Percentiles rank a stretch among this genome's conserved stretches.
These are phyloP conservation scores for Globisporangium spiculum DNA, from an alignment of 352 stramenopile genomes.

Conservation along the genomic window DNA sequence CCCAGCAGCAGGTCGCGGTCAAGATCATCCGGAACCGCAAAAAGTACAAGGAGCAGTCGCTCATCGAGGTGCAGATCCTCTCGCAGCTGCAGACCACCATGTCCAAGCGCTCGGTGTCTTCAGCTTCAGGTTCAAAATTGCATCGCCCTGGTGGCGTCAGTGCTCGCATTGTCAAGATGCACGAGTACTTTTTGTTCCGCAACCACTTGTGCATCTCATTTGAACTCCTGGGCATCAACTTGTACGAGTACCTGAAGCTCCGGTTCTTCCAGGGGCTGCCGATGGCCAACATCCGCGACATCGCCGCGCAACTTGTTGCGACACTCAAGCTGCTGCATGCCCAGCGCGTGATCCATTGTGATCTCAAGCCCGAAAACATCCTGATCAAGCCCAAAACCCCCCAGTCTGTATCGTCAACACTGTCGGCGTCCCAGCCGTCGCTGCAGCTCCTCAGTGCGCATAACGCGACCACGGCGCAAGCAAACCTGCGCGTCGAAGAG, in stretches of 20 bases:
- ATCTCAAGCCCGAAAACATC: conserved; percentile 98
- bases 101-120: not conserved
- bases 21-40: conserved; percentile 99
- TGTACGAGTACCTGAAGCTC: conserved; percentile 96
- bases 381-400: conserved; percentile 46
- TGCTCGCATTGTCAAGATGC: conserved; percentile 85
- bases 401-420: conserved; percentile 19
- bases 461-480: conserved; percentile 76
- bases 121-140: not conserved
- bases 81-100: conserved; percentile 50
- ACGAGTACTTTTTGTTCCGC: conserved; percentile 92
- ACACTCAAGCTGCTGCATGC: conserved; percentile 75
- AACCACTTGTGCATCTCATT: conserved; percentile 97
- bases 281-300: conserved; percentile 81
- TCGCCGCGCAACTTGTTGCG: conserved; percentile 88
- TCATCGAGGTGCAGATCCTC: conserved; percentile 95
- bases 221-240: conserved; percentile 93
- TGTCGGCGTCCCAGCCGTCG: not conserved
- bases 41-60: conserved; percentile 94
- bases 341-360: conserved; percentile 94
- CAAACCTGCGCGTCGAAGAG: conserved; percentile 17
- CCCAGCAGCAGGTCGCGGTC: conserved; percentile 88
- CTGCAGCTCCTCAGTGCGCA: not conserved
- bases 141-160: conserved; percentile 14
- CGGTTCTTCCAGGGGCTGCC: conserved; percentile 95